Conservation (phyloP, 2,329 filamentous ascomycete species). For the Sarocladium strictum region DNA sequence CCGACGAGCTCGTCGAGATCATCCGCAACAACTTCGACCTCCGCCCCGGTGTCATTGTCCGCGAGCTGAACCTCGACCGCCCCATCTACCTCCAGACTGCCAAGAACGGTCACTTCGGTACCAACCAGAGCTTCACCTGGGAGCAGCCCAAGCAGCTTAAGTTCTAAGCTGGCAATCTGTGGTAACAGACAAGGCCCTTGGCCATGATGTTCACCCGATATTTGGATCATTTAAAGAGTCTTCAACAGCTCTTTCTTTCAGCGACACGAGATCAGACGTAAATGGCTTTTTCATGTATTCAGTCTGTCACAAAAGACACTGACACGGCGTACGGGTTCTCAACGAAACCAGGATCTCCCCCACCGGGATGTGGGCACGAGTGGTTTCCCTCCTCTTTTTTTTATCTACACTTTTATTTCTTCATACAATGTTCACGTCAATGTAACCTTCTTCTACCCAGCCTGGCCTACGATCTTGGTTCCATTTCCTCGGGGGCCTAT, state of each 20-base stretch:
- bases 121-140: slow-evolving; percentile 96
- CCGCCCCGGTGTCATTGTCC: slow-evolving; percentile 96
- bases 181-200: slow-evolving; percentile 5
- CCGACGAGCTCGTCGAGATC: slow-evolving; percentile 91
- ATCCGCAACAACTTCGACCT: slow-evolving; percentile 96
- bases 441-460: slow-evolving; percentile 13
- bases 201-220: slow-evolving; percentile 9
- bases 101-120: slow-evolving; percentile 98
- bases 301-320: slow-evolving; percentile 25
- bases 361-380: slow-evolving; percentile 24
- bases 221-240: slow-evolving; percentile 20
- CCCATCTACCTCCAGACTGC: slow-evolving; percentile 98
- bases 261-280: slow-evolving; percentile 20
- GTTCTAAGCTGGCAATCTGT: slow-evolving; percentile 54
- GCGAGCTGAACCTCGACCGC: slow-evolving; percentile 89
- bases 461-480: neutral
- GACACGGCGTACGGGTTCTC: slow-evolving; percentile 38
- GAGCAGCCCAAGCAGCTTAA: slow-evolving; percentile 95
- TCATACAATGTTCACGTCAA: slow-evolving; percentile 10
- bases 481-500: slow-evolving; percentile 15
- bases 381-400: slow-evolving; percentile 29
- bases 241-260: slow-evolving; percentile 33
- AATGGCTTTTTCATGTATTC: slow-evolving; percentile 29
- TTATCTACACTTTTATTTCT: slow-evolving; percentile 14
- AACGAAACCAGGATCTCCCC: slow-evolving; percentile 36